These are phyloP conservation scores for Coffea eugenioides DNA, from an alignment of 257 asterid genomes.

Conservation along the genomic window DNA sequence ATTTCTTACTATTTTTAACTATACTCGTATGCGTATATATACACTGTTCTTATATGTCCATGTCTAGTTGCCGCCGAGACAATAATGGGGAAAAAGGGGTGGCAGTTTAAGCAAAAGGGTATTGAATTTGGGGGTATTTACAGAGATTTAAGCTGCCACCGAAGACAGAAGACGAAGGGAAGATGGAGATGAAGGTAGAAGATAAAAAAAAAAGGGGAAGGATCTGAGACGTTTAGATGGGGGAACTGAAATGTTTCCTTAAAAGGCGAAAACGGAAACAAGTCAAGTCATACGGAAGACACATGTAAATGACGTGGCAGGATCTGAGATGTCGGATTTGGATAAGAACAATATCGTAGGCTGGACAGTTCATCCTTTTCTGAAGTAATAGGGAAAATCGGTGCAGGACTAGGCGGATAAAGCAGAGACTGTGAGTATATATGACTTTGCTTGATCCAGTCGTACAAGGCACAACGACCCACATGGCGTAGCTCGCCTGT, in stretches of 20 bases:
- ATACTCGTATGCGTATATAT: background rate
- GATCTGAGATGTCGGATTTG: slow-evolving; percentile 35
- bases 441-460: no score
- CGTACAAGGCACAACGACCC: no score
- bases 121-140: slow-evolving; percentile 20
- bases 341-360: slow-evolving; percentile 44
- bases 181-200: background rate
- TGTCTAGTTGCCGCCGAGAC: background rate
- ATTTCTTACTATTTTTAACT: slow-evolving; percentile 20
- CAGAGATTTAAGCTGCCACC: slow-evolving; percentile 17
- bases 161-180: background rate
- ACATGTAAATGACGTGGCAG: slow-evolving; percentile 43
- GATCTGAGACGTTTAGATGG: background rate
- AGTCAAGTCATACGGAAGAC: background rate
- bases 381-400: no score
- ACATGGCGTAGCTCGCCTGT: no score
- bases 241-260: background rate
- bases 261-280: background rate
- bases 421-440: no score
- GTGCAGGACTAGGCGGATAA: no score
- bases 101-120: background rate
- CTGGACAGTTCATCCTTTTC: background rate
- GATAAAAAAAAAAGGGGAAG: background rate
- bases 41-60: background rate
- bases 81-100: background rate